Percentiles rank a stretch among this genome's conserved stretches.
Evolutionary conservation across 257 asterid genomes (phyloP).

Genomic region (Avicennia marina): DNA sequence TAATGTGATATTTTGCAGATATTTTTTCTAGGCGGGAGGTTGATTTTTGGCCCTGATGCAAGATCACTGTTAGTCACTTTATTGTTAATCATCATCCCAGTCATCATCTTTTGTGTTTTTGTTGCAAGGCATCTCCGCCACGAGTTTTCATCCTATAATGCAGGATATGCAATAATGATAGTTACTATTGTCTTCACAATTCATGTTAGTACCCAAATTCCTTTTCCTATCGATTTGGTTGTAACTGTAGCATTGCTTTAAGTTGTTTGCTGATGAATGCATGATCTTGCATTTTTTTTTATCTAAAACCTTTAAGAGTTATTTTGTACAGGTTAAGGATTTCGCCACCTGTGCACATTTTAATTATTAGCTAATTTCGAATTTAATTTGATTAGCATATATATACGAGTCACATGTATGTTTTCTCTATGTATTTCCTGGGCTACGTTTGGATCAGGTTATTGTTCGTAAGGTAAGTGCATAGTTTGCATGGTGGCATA

Average conservation of each 20-base stretch:
- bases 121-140: conserved; percentile 94
- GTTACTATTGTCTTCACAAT: conserved; percentile 69
- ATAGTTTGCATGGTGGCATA: too few relatives aligned
- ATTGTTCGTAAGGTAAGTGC: too few relatives aligned
- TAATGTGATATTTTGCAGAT: conserved; percentile 54
- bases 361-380: too few relatives aligned
- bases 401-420: too few relatives aligned
- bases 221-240: conserved; percentile 8
- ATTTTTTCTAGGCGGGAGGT: conserved; percentile 84
- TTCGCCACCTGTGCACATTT: too few relatives aligned
- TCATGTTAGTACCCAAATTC: conserved; percentile 49
- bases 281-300: conserved; percentile 10
- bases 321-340: not conserved
- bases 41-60: conserved; percentile 99
- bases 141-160: conserved; percentile 63
- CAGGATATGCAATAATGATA: conserved; percentile 81
- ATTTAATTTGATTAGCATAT: too few relatives aligned
- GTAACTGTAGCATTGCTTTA: conserved; percentile 2
- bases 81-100: conserved; percentile 74
- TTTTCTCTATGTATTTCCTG: too few relatives aligned
- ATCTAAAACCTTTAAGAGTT: not conserved
- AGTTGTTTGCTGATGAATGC: conserved; percentile 16
- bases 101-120: conserved; percentile 75
- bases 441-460: too few relatives aligned
- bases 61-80: conserved; percentile 85